Base-by-base conservation (phyloP, 2,329 filamentous ascomycete genomes). In the Metarhizium guizhouense region DNA sequence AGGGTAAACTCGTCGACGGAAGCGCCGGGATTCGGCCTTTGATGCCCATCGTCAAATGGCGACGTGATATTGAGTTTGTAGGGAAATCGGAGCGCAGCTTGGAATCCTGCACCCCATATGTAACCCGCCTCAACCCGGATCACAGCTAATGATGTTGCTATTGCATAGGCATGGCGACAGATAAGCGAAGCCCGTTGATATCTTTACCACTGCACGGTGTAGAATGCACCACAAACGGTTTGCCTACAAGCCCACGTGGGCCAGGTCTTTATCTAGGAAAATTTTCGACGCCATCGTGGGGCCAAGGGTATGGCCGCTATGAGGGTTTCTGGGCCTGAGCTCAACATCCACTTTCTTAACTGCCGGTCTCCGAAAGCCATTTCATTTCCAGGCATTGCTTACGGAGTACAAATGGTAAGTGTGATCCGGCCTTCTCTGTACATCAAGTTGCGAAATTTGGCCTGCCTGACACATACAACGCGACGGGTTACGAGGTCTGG, bases 231-330 rank as follows among this genome's bases (percentile, higher is more conserved):
- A 25, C 25, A 25, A 25, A 25, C 25, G 25, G 25, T 25, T 51
- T 50, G 55, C 32, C 51, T 49, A 30, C 16, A 52, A 57, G 30
- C 16, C 52, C 56, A 57, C 56, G 52, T 57, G 56, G 49, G 49
- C 42, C 53, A 29, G 49, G 53, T 57, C 50, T 40, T 45, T 57
- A 30, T 43, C 20, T 10, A 30, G 18, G 40, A 43, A 53, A 52
- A 45, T 43, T 57, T 56, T 55, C 50, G 53, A 50, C 49, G 38
- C 52, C 56, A 48, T 57, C 56, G 53, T 54, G 53, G 56, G 56
- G 56, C 49, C 7, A 43, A 42, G 51, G 18, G 51, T 29, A 30
- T 29, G 50, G 50, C 50, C 50, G 50, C 14, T 42, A 40, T 36
- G 50, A 20, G 29, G 30, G 48, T 51, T 34, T 14, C 30, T 38